Conservation (phyloP, 768 basidiomycete species). For the Hygrophorus russula region DNA sequence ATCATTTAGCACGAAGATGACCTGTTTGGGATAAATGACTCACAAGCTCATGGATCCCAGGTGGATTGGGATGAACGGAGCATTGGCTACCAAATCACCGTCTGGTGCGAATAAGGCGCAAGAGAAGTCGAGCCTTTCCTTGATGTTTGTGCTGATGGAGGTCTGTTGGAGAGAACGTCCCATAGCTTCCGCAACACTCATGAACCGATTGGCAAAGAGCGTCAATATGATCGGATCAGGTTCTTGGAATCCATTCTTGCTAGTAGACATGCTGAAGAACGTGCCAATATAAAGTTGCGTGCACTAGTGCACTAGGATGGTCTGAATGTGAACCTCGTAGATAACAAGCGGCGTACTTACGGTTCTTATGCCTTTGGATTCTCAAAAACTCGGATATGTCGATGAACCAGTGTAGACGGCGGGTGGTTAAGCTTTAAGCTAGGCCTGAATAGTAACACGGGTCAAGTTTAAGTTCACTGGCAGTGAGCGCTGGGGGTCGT, state of each 20-base stretch:
- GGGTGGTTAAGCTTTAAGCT: no score
- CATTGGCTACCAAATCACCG: constrained; percentile 90
- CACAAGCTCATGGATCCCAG: constrained; percentile 88
- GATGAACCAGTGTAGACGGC: no score
- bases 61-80: constrained; percentile 84
- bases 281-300: no score
- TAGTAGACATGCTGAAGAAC: no score
- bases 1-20: neutral
- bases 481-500: no score
- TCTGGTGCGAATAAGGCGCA: constrained; percentile 94
- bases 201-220: constrained; percentile 92
- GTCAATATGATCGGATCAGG: constrained; percentile 85
- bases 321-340: no score
- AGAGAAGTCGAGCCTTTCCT: constrained; percentile 89
- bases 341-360: no score
- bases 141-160: constrained; percentile 90
- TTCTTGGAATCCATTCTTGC: constrained; percentile 15
- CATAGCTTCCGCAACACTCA: constrained; percentile 97
- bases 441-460: no score
- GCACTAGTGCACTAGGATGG: no score
- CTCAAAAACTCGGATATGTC: no score
- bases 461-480: no score
- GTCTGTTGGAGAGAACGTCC: constrained; percentile 85
- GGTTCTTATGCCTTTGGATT: no score
- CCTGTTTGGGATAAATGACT: constrained; percentile 16